Evolutionary conservation across 2,329 filamentous ascomycete genomes (phyloP), one percentile per base, ranked within the genome.

Genomic region (Sporothrix dimorphospora): DNA sequence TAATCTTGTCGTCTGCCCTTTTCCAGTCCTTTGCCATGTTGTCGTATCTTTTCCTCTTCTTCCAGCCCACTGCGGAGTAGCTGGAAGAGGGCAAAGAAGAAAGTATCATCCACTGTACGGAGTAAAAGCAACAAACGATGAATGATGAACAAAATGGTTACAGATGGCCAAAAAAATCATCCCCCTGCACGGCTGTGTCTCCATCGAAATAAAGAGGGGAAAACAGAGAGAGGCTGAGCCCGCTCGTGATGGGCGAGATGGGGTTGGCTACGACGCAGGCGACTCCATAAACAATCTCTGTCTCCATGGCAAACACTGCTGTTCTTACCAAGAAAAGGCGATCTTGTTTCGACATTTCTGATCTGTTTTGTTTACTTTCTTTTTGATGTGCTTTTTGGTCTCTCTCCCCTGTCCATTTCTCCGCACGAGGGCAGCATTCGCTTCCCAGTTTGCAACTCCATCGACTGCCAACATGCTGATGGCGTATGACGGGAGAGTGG

Each of bases 281-380:
- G n/a, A 57, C 49, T 69, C 67, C 67, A 34, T 70, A 70, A 70
- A 70, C 69, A 70, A 61, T 61, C 69, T 49, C n/a, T 55, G 69
- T 70, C 69, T 61, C 69, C 69, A 70, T 70, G 55, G 53, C 40
- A 59, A 70, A 59, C 16, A n/a, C 24, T 11, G 8, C 27, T 30
- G 51, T 21, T 14, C 24, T 19, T 16, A 65, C 21, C 14, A 47
- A 12, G 34, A 47, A 27, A 21, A n/a, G 47, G 34, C 11, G 66
- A 69, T 69, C 66, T 57, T 21, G 49, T 42, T 69, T 57, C 66
- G 49, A 27, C 47, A 2, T 16, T 34, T 38, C 11, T 65, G 21
- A 34, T 45, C 40, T 38, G 38, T 19, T 70, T 47, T 61, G 53
- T 61, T 69, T 70, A 49, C 68, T 59, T 49, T 40, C 49, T 34